Conservation (phyloP, 2,329 filamentous ascomycete genomes). For the Pseudopithomyces chartarum region DNA sequence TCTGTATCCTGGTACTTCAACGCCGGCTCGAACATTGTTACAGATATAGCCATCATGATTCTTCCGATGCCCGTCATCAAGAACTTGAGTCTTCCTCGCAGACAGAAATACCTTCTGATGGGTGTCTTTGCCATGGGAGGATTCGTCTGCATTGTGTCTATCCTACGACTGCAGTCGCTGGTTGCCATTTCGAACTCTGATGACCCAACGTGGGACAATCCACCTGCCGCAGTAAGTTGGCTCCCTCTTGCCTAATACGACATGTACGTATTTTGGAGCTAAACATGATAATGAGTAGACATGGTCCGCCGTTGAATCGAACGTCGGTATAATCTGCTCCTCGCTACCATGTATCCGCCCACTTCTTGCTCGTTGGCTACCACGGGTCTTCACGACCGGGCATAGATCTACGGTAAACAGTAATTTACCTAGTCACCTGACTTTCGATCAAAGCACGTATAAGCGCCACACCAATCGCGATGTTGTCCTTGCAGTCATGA, state of each 20-base stretch:
- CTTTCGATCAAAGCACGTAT: neutral
- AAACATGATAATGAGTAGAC: slow-evolving; percentile 5
- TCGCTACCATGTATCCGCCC: slow-evolving; percentile 36
- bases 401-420: neutral
- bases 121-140: slow-evolving; percentile 46
- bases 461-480: neutral
- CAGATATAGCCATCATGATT: slow-evolving; percentile 40
- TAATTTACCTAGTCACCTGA: neutral
- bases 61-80: slow-evolving; percentile 41
- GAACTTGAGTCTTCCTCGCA: slow-evolving; percentile 38
- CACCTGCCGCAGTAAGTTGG: slow-evolving; percentile 25
- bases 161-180: slow-evolving; percentile 39
- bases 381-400: slow-evolving; percentile 1
- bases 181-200: slow-evolving; percentile 35
- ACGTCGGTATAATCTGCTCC: slow-evolving; percentile 40
- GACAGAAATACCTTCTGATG: slow-evolving; percentile 43
- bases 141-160: slow-evolving; percentile 41
- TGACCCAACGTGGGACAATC: slow-evolving; percentile 40
- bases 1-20: slow-evolving; percentile 36
- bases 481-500: neutral
- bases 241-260: neutral
- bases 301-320: slow-evolving; percentile 36
- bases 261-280: neutral
- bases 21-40: slow-evolving; percentile 36
- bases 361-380: slow-evolving; percentile 28